Evolutionary conservation across 345 rosid genomes (phyloP).

Genomic region (Mangifera indica): DNA sequence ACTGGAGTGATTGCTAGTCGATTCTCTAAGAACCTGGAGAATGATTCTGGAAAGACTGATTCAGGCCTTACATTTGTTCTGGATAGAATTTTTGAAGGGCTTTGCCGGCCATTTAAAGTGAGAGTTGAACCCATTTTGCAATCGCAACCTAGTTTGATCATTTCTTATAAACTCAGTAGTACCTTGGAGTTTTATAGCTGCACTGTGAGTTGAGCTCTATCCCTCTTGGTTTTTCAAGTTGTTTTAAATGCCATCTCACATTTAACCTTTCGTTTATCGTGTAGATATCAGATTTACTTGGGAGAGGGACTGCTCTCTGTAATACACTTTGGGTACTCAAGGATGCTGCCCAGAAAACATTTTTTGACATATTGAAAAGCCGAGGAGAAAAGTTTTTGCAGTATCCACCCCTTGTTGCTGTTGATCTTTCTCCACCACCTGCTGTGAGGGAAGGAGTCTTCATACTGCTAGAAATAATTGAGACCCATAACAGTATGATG

Average conservation of each 20-base stretch:
- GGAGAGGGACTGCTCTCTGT: constrained; percentile 80
- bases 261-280: constrained; percentile 11
- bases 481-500: constrained; percentile 81
- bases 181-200: constrained; percentile 92
- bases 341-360: constrained; percentile 92
- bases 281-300: constrained; percentile 91
- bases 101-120: constrained; percentile 98
- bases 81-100: constrained; percentile 99
- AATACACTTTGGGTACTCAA: constrained; percentile 81
- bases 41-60: constrained; percentile 65
- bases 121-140: constrained; percentile 96
- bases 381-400: constrained; percentile 93
- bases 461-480: constrained; percentile 85
- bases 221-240: constrained; percentile 4
- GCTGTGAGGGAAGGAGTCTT: constrained; percentile 94
- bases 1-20: constrained; percentile 51
- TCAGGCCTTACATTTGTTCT: constrained; percentile 78
- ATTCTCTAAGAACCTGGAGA: constrained; percentile 47
- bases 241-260: constrained; percentile 8
- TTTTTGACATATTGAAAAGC: constrained; percentile 83
- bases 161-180: constrained; percentile 81
- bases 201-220: constrained; percentile 63
- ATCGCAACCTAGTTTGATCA: constrained; percentile 93
- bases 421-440: constrained; percentile 92
- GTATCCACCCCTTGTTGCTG: constrained; percentile 92